Evolutionary conservation across 225 moss, liverwort and hornwort species (phyloP).

Genomic region (Thuidium tamariscinum): DNA sequence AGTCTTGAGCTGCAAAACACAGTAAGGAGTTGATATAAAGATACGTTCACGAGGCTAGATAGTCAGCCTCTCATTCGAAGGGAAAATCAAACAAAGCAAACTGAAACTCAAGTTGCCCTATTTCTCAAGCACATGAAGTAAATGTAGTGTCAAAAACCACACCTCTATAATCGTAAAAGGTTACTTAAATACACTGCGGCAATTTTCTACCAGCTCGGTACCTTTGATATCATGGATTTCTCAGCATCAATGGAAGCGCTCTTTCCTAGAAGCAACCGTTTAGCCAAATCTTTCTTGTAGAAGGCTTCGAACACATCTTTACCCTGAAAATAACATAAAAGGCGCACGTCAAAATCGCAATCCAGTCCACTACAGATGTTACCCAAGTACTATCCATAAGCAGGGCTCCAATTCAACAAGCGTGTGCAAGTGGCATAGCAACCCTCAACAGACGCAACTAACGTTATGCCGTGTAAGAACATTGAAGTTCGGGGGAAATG

Average conservation of each 20-base stretch:
- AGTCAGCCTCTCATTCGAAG: neutral
- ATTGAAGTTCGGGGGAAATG: neutral
- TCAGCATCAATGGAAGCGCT: conserved; percentile 99
- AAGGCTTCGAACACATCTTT: conserved; percentile 99
- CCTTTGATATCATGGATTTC: conserved; percentile 99
- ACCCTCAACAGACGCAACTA: neutral
- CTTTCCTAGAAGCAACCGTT: conserved; percentile 92
- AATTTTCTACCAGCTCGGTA: neutral
- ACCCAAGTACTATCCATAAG: neutral
- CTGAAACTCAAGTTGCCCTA: neutral
- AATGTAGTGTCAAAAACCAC: neutral
- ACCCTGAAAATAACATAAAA: conserved; percentile 41
- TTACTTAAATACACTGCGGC: neutral
- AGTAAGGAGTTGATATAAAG: neutral
- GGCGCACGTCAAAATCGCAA: neutral
- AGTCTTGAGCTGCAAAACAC: conserved; percentile 79
- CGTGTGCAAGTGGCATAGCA: neutral
- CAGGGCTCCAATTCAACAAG: neutral
- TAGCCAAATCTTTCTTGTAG: conserved; percentile 95
- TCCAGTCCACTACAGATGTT: neutral
- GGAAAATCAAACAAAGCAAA: neutral
- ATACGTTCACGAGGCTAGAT: neutral
- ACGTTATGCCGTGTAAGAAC: neutral
- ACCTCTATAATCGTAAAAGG: neutral
- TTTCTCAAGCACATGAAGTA: neutral